Percentiles rank a stretch among this genome's conserved stretches.
These are phyloP conservation scores for Brassica juncea DNA, from an alignment of 345 rosid genomes.

Conservation along the genomic window DNA sequence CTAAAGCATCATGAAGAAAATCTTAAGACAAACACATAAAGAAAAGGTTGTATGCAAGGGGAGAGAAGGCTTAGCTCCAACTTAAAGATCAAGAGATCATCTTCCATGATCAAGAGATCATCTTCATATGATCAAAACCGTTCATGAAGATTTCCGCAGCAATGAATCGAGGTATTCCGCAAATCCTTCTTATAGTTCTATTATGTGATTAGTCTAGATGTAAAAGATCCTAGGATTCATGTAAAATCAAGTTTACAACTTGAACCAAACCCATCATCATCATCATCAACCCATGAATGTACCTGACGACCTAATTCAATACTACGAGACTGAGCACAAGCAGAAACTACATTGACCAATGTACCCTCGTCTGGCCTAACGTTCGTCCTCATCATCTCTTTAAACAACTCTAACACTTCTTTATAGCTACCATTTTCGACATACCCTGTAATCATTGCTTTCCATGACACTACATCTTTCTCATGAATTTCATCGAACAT, in stretches of 20 bases:
- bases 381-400: slow-evolving; percentile 49
- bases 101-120: too few relatives aligned
- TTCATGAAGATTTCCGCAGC: too few relatives aligned
- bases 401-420: slow-evolving; percentile 56
- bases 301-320: slow-evolving; percentile 57
- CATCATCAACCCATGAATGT: slow-evolving; percentile 50
- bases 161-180: too few relatives aligned
- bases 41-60: too few relatives aligned
- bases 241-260: neutral
- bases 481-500: slow-evolving; percentile 64
- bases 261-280: slow-evolving; percentile 48
- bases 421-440: slow-evolving; percentile 45
- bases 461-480: slow-evolving; percentile 45
- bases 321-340: slow-evolving; percentile 63
- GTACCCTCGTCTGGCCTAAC: slow-evolving; percentile 62
- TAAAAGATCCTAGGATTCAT: too few relatives aligned
- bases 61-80: too few relatives aligned
- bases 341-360: slow-evolving; percentile 61
- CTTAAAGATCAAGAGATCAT: too few relatives aligned
- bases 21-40: too few relatives aligned
- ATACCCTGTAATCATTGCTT: slow-evolving; percentile 44
- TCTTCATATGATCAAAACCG: too few relatives aligned
- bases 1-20: too few relatives aligned
- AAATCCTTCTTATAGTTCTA: too few relatives aligned
- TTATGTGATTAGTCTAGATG: too few relatives aligned